Conservation (phyloP, 495 filamentous ascomycete genomes). For the Filosporella fistucella region DNA sequence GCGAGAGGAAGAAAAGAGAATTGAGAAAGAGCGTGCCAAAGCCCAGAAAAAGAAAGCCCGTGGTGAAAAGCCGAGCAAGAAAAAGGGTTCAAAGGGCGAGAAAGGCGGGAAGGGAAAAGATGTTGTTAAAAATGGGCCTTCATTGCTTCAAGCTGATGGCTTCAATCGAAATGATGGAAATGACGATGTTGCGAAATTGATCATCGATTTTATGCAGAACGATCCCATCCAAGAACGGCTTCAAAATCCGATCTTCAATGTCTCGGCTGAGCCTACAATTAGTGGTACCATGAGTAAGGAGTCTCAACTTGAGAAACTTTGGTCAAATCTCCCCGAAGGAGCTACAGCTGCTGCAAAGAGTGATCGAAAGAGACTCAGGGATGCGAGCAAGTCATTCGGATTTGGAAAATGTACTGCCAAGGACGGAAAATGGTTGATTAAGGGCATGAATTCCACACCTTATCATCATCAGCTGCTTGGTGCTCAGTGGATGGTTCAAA, state of each 20-base stretch:
- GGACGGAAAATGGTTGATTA: constrained; percentile 42
- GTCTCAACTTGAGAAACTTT: constrained; percentile 14
- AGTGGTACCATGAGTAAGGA: constrained; percentile 3
- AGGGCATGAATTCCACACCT: constrained; percentile 41
- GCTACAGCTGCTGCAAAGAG: background rate
- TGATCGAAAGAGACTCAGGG: constrained; percentile 19
- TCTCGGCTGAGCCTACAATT: constrained; percentile 9
- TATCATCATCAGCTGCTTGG: constrained; percentile 52
- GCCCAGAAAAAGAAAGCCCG: constrained; percentile 11
- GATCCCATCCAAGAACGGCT: constrained; percentile 19
- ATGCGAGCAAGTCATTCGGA: constrained; percentile 38
- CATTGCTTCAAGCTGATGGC: background rate
- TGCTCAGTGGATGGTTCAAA: constrained; percentile 50
- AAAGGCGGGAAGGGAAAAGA: constrained; percentile 1
- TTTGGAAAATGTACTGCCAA: constrained; percentile 25
- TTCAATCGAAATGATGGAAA: background rate
- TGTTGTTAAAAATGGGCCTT: background rate
- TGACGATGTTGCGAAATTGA: constrained; percentile 9
- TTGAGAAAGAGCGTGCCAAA: constrained; percentile 14
- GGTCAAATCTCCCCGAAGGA: constrained; percentile 16
- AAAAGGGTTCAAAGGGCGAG: background rate
- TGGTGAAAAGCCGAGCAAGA: constrained; percentile 1
- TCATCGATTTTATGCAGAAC: constrained; percentile 11
- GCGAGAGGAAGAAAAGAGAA: background rate
- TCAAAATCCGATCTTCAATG: constrained; percentile 12